Conservation (phyloP, 2,329 filamentous ascomycete species). For the Tolypocladium album region DNA sequence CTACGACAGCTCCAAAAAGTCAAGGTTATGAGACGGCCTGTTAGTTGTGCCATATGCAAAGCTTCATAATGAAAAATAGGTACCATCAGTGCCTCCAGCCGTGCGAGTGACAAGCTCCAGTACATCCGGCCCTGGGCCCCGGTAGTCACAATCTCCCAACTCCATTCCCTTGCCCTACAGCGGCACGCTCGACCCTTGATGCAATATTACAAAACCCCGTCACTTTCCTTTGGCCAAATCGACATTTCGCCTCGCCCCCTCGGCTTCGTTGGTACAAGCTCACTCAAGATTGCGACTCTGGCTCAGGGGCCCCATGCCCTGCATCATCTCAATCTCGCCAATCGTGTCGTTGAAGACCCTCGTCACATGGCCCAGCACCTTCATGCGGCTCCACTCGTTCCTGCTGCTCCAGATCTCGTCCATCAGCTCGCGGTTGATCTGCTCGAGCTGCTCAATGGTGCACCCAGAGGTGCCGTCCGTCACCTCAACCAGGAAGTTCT, state of each 20-base stretch:
- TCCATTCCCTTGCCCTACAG: not conserved
- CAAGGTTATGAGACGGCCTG: slow-evolving; percentile 24
- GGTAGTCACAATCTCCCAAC: slow-evolving; percentile 1
- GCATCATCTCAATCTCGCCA: slow-evolving; percentile 50
- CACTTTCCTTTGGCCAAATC: not conserved
- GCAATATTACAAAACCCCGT: slow-evolving; percentile 1
- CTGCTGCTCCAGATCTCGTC: slow-evolving; percentile 74
- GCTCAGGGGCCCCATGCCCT: slow-evolving; percentile 32
- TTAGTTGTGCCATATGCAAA: not conserved
- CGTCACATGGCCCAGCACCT: slow-evolving; percentile 53
- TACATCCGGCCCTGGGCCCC: not conserved
- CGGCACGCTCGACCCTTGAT: slow-evolving; percentile 1
- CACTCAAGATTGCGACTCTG: slow-evolving; percentile 17
- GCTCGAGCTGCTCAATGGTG: slow-evolving; percentile 88
- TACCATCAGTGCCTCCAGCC: not conserved
- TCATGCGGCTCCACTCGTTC: slow-evolving; percentile 72
- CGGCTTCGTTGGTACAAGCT: slow-evolving; percentile 3
- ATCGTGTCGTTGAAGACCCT: slow-evolving; percentile 69
- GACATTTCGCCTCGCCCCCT: slow-evolving; percentile 1
- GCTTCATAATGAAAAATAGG: not conserved
- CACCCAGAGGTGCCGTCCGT: slow-evolving; percentile 62
- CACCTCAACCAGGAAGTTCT: slow-evolving; percentile 50
- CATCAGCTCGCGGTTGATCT: slow-evolving; percentile 86
- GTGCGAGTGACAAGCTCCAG: not conserved
- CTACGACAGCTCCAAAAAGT: slow-evolving; percentile 49